These are phyloP conservation scores for Hymenochaete sp. DNA, from an alignment of 1,284 basidiomycete species.

Conservation along the genomic window DNA sequence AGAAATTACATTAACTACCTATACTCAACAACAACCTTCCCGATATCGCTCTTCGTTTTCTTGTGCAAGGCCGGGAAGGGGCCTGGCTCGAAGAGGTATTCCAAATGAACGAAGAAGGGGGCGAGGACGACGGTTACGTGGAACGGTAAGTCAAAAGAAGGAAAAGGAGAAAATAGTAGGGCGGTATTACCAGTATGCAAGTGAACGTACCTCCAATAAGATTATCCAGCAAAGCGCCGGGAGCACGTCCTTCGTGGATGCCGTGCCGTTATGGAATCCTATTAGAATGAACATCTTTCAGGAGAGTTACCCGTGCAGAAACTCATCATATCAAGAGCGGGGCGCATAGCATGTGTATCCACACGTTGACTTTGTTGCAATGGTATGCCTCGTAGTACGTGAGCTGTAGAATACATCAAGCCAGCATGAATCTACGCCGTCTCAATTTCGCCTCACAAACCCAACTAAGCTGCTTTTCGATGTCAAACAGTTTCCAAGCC, in stretches of 20 bases:
- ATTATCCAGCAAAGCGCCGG: slow-evolving; percentile 82
- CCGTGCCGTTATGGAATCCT: slow-evolving; percentile 67
- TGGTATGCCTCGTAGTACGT: slow-evolving; percentile 88
- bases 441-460: neutral
- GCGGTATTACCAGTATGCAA: neutral
- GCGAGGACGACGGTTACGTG: slow-evolving; percentile 84
- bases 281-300: slow-evolving; percentile 1
- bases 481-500: slow-evolving; percentile 37
- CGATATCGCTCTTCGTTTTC: slow-evolving; percentile 60
- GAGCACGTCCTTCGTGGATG: slow-evolving; percentile 72
- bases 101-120: slow-evolving; percentile 89
- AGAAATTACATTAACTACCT: too few species aligned
- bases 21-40: slow-evolving; percentile 35
- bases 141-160: slow-evolving; percentile 27
- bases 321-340: slow-evolving; percentile 74
- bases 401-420: slow-evolving; percentile 39
- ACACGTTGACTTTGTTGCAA: slow-evolving; percentile 67
- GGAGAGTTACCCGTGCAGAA: neutral
- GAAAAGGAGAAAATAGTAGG: neutral
- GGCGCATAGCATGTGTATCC: slow-evolving; percentile 77
- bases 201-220: slow-evolving; percentile 70
- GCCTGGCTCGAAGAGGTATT: slow-evolving; percentile 68
- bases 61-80: slow-evolving; percentile 68
- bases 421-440: neutral
- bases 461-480: slow-evolving; percentile 46